phyloP scores from a whole-genome alignment of 208 protist species.

The Wallacemonas sp. region DNA sequence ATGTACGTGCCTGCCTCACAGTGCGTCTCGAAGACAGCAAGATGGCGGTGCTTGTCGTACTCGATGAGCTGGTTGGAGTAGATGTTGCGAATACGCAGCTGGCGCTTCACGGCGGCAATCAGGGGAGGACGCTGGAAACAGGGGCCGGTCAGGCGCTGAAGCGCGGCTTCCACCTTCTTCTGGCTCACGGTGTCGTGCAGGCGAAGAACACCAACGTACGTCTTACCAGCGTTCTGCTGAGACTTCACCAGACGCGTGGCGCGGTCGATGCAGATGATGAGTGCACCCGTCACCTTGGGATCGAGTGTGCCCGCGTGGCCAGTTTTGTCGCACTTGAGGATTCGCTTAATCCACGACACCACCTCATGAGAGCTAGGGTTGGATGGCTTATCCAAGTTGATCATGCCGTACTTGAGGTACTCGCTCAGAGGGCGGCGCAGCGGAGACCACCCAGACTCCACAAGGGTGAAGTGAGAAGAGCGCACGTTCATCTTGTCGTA shows the following conservation, averaged over 20 bases:
- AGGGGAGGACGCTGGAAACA: slow-evolving; percentile 99
- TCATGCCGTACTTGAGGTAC: slow-evolving; percentile 99
- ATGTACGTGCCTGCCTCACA: slow-evolving; percentile 99
- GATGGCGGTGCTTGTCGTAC: slow-evolving; percentile 96
- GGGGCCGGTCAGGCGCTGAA: slow-evolving; percentile 97
- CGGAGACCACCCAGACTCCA: slow-evolving; percentile 96
- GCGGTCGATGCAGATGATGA: slow-evolving; percentile 99
- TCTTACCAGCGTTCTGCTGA: slow-evolving; percentile 99
- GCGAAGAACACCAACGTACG: slow-evolving; percentile 98
- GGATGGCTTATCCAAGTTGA: slow-evolving; percentile 99
- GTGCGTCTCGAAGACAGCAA: slow-evolving; percentile 98
- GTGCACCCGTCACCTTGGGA: slow-evolving; percentile 98
- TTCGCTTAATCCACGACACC: slow-evolving; percentile 99
- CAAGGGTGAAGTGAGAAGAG: slow-evolving; percentile 97
- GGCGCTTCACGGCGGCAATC: slow-evolving; percentile 98
- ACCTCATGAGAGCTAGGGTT: slow-evolving; percentile 99
- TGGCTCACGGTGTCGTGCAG: slow-evolving; percentile 95
- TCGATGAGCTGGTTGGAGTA: slow-evolving; percentile 99
- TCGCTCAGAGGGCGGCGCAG: slow-evolving; percentile 96
- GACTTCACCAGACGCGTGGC: slow-evolving; percentile 99
- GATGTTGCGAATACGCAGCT: slow-evolving; percentile 99
- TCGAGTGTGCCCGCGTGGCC: slow-evolving; percentile 99
- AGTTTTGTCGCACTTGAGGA: slow-evolving; percentile 99
- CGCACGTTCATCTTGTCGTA: slow-evolving; percentile 98
- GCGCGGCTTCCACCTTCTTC: slow-evolving; percentile 84